Conservation (phyloP, 495 filamentous ascomycete genomes). For the Neurospora cerealis region DNA sequence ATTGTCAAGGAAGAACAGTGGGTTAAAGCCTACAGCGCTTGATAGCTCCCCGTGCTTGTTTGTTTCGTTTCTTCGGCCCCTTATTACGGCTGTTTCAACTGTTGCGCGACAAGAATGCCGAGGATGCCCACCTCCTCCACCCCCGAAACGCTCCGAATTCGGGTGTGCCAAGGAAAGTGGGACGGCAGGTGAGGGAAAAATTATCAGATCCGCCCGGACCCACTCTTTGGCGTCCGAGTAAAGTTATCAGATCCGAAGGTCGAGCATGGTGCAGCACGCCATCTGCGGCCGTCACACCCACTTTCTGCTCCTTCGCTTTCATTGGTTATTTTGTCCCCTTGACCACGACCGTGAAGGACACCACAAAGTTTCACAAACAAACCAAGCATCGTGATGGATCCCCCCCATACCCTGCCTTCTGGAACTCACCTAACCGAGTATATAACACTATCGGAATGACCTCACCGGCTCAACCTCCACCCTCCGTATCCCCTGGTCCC, state of each 20-base stretch:
- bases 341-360: not conserved
- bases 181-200: constrained; percentile 8
- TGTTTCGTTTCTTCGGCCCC: not conserved
- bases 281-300: constrained; percentile 5
- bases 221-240: constrained; percentile 22
- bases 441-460: not conserved
- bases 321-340: constrained; percentile 11
- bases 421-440: not conserved
- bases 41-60: not conserved
- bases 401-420: not conserved
- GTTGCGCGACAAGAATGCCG: not conserved
- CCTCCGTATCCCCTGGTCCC: not conserved
- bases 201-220: constrained; percentile 29
- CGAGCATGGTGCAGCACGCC: constrained; percentile 11
- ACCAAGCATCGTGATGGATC: not conserved
- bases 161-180: constrained; percentile 11
- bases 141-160: constrained; percentile 16
- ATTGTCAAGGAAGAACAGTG: not conserved
- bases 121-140: not conserved
- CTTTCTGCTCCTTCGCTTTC: not conserved
- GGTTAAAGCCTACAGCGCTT: not conserved
- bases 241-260: constrained; percentile 42
- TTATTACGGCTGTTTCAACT: not conserved
- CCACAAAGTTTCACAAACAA: not conserved
- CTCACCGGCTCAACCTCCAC: not conserved